Percentiles rank a stretch among this genome's conserved stretches.
Evolutionary conservation across 768 basidiomycete genomes (phyloP).

Genomic region (Pleurotus ostreatus): DNA sequence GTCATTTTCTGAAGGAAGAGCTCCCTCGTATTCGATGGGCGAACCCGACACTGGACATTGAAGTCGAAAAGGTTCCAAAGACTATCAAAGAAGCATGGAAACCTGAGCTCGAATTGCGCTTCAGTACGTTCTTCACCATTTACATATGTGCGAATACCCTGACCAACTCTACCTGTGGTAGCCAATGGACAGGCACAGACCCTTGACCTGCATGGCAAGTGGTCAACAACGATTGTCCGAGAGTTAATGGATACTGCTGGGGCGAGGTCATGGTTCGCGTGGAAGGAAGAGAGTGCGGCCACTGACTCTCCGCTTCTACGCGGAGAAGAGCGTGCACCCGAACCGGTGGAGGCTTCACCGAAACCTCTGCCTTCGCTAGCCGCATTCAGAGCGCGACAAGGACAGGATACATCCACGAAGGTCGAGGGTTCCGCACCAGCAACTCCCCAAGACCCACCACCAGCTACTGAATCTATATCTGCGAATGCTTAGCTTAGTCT

Average conservation of each 20-base stretch:
- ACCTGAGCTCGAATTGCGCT: slow-evolving; percentile 57
- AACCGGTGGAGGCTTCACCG: slow-evolving; percentile 16
- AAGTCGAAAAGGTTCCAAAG: slow-evolving; percentile 53
- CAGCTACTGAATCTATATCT: not conserved
- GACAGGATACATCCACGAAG: not conserved
- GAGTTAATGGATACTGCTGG: slow-evolving; percentile 71
- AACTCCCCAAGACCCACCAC: not conserved
- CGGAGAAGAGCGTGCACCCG: slow-evolving; percentile 33
- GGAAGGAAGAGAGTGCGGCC: slow-evolving; percentile 43
- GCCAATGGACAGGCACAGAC: slow-evolving; percentile 45
- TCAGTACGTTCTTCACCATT: slow-evolving; percentile 44
- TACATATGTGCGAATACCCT: not conserved
- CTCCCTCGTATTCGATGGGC: slow-evolving; percentile 74
- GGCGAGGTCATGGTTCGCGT: slow-evolving; percentile 52
- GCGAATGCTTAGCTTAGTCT: not conserved
- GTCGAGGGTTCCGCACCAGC: not conserved
- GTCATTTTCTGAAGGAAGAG: slow-evolving; percentile 79
- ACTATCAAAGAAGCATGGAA: slow-evolving; percentile 50
- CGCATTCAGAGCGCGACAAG: slow-evolving; percentile 14
- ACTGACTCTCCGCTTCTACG: slow-evolving; percentile 47
- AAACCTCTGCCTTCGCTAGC: slow-evolving; percentile 21
- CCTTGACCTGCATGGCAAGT: slow-evolving; percentile 60
- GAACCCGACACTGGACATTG: slow-evolving; percentile 63
- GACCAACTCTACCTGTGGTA: slow-evolving; percentile 17
- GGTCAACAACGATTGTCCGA: slow-evolving; percentile 62